Evolutionary conservation across 2,329 filamentous ascomycete species (phyloP), one percentile per base, ranked within the genome.

Genomic region (Metarhizium guizhouense): DNA sequence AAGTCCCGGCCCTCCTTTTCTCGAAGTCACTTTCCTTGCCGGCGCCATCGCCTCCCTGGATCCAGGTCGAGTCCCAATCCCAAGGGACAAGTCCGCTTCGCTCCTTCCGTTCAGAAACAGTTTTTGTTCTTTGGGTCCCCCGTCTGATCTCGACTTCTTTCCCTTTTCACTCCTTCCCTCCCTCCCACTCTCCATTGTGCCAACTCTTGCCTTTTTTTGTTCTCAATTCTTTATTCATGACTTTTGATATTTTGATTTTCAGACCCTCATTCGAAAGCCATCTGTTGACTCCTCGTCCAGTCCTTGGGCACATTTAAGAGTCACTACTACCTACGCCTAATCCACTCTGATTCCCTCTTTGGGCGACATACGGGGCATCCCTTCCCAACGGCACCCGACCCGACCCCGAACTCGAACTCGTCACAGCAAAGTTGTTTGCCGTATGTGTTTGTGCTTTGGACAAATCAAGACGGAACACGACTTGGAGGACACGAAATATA

Each of bases 1-100:
- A 50, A 56, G 51, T 51, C 51, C 54, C 56, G 34, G 53, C 47
- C 56, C 56, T 58, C 56, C 56, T 54, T 56, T 58, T 49, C 20
- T 16, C 42, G 36, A 42, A 48, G 45, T 48, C 45, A 48, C 45
- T 48, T 48, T 48, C 18, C 49, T 25, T 52, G 51, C 53, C 43
- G 51, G 51, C 43, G 51, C 56, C 56, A 54, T 56, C 40, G 45
- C 45, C 45, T 48, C 45, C 45, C 45, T 25, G 30, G 10, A 36
- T 16, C 50, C 32, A 25, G 16, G n/a, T 43, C 14, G 6, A 13
- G 20, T 38, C 25, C 53, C 43, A 25, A 32, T 47, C 38, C 50
- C 54, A 40, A 40, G 38, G 38, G 38, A 40, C 38, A 40, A 40
- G 38, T 40, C 38, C 38, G 38, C 38, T 30, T 43, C 49, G 47